Percentiles rank a stretch among this genome's conserved stretches.
Evolutionary conservation across 495 filamentous ascomycete species (phyloP).

Genomic region (Aspergillus heteromorphus): DNA sequence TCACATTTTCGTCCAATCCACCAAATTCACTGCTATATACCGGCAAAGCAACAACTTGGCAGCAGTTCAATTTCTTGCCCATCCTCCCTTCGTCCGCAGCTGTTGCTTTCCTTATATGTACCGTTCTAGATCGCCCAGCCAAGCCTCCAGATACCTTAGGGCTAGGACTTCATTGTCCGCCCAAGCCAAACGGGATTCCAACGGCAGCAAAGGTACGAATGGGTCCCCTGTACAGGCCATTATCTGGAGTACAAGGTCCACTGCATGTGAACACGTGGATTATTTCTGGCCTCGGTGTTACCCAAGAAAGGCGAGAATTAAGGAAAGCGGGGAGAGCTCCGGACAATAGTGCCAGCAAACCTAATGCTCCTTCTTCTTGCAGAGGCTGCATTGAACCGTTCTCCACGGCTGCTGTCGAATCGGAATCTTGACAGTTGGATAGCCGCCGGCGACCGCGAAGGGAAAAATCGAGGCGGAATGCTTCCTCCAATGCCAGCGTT

Average conservation of each 20-base stretch:
- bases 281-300: conserved; percentile 3
- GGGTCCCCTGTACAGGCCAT: conserved; percentile 5
- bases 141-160: neutral
- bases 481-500: neutral
- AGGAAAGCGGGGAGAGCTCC: neutral
- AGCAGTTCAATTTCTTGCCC: neutral
- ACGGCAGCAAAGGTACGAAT: neutral
- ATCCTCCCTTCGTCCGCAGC: neutral
- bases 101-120: neutral
- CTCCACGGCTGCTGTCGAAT: neutral
- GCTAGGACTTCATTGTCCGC: neutral
- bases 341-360: neutral
- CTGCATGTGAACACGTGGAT: conserved; percentile 16
- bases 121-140: neutral
- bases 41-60: neutral
- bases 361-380: neutral
- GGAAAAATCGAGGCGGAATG: neutral
- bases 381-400: neutral
- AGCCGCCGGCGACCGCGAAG: conserved; percentile 5
- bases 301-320: neutral
- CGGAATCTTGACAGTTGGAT: neutral
- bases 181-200: neutral
- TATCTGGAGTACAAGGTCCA: neutral
- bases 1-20: neutral
- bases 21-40: neutral